Conservation (phyloP, 768 basidiomycete species). For the Harrya chromipes region DNA sequence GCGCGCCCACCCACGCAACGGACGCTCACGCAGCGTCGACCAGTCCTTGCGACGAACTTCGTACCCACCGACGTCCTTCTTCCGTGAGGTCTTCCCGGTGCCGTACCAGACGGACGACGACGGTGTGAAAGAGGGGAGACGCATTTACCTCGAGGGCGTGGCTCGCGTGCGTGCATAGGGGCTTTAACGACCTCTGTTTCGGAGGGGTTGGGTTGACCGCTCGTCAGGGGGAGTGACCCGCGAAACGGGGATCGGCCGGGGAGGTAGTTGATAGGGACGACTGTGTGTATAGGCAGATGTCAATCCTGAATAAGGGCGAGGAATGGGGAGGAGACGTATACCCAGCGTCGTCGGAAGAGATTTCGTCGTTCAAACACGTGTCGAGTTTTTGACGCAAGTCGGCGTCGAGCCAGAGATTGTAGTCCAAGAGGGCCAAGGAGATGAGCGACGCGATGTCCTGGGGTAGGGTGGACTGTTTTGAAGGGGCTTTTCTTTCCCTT, state of each 20-base stretch:
- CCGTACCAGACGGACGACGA: conserved; percentile 39
- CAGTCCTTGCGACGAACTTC: conserved; percentile 60
- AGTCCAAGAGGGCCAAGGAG: conserved; percentile 64
- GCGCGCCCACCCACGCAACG: conserved; percentile 30
- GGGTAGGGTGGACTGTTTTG: conserved; percentile 25
- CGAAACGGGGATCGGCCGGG: conserved; percentile 36
- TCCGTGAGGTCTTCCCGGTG: conserved; percentile 25
- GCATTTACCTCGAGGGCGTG: conserved; percentile 60
- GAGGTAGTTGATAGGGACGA: conserved; percentile 58
- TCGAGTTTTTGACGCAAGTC: conserved; percentile 52
- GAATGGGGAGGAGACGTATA: conserved; percentile 48
- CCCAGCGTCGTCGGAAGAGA: conserved; percentile 31
- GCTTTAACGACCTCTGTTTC: conserved; percentile 57
- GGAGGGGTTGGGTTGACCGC: conserved; percentile 13
- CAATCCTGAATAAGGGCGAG: background rate
- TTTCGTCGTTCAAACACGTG: conserved; percentile 15
- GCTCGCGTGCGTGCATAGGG: conserved; percentile 46
- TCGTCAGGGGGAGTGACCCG: conserved; percentile 8
- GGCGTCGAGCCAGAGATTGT: conserved; percentile 61
- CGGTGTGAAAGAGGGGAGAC: conserved; percentile 40
- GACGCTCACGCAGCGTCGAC: conserved; percentile 24
- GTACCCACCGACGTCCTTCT: conserved; percentile 50
- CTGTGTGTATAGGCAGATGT: conserved; percentile 35
- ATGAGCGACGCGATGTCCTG: conserved; percentile 52
- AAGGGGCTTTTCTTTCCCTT: conserved; percentile 19